These are phyloP conservation scores for Talaromyces sp. DNA, from an alignment of 2,329 filamentous ascomycete genomes.

Conservation along the genomic window DNA sequence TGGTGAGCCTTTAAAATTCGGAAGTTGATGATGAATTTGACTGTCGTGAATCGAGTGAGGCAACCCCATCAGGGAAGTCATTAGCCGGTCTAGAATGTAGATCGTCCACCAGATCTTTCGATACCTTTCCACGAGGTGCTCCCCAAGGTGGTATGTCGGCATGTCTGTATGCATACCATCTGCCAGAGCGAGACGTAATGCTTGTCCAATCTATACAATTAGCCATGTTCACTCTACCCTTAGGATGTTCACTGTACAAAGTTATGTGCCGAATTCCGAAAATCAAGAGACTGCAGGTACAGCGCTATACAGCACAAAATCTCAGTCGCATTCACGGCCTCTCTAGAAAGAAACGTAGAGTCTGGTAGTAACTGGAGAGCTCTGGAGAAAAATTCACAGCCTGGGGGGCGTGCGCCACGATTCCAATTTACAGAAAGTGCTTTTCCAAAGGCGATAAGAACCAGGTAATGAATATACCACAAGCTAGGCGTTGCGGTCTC, in stretches of 20 bases:
- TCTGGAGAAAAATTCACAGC: not conserved
- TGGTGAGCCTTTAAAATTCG: constrained; percentile 35
- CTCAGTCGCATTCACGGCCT: constrained; percentile 44
- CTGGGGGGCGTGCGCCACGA: constrained; percentile 15
- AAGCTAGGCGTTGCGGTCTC: constrained; percentile 26
- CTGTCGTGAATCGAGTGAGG: constrained; percentile 46
- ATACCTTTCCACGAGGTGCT: constrained; percentile 39
- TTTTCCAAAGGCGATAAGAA: constrained; percentile 52
- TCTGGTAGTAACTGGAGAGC: not conserved
- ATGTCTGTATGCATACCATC: constrained; percentile 51
- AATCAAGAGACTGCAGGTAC: constrained; percentile 49
- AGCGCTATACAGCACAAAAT: constrained; percentile 48
- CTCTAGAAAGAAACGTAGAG: constrained; percentile 18
- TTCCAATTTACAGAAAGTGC: constrained; percentile 41
- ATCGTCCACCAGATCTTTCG: constrained; percentile 51
- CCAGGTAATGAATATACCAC: constrained; percentile 50
- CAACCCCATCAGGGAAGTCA: constrained; percentile 49
- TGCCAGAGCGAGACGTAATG: constrained; percentile 44
- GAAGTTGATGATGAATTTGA: constrained; percentile 45
- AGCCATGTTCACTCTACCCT: not conserved
- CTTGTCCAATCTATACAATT: constrained; percentile 42
- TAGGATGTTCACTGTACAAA: constrained; percentile 28
- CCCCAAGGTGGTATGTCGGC: constrained; percentile 37
- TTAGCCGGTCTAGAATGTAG: constrained; percentile 49
- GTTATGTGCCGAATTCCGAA: constrained; percentile 41